These are phyloP conservation scores for Alternaria dauci DNA, from an alignment of 2,329 filamentous ascomycete species.

Conservation along the genomic window DNA sequence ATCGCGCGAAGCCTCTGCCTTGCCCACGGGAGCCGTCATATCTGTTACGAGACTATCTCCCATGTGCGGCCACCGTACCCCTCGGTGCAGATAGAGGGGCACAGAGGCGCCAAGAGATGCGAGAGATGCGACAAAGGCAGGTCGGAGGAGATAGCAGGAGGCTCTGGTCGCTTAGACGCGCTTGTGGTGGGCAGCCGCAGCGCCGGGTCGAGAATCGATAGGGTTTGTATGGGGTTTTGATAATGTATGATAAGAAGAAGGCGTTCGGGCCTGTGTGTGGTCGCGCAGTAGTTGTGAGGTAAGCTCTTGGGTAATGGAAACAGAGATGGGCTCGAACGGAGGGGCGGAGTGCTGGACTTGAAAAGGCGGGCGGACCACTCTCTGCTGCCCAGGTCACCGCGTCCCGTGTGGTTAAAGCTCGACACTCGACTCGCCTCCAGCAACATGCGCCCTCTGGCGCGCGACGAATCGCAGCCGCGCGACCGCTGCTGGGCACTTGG, in stretches of 20 bases:
- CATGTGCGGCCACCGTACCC: slow-evolving; percentile 60
- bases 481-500: slow-evolving; percentile 20
- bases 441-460: slow-evolving; percentile 19
- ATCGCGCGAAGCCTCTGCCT: slow-evolving; percentile 55
- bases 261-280: slow-evolving; percentile 44
- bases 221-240: slow-evolving; percentile 51
- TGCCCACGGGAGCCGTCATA: slow-evolving; percentile 57
- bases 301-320: slow-evolving; percentile 60
- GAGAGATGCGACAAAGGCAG: slow-evolving; percentile 45
- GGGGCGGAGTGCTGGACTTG: slow-evolving; percentile 47
- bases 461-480: slow-evolving; percentile 35
- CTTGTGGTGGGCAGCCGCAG: slow-evolving; percentile 43
- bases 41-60: slow-evolving; percentile 57
- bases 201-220: slow-evolving; percentile 45
- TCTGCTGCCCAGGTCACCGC: slow-evolving; percentile 31
- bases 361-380: slow-evolving; percentile 44
- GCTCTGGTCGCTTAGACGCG: slow-evolving; percentile 50
- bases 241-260: slow-evolving; percentile 55
- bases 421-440: slow-evolving; percentile 15
- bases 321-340: slow-evolving; percentile 39
- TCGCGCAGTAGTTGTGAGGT: slow-evolving; percentile 56
- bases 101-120: slow-evolving; percentile 45
- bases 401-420: slow-evolving; percentile 28
- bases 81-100: slow-evolving; percentile 50
- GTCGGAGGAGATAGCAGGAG: slow-evolving; percentile 32